These are phyloP conservation scores for Dactylellina drechsleri DNA, from an alignment of 2,329 filamentous ascomycete genomes.

Conservation along the genomic window DNA sequence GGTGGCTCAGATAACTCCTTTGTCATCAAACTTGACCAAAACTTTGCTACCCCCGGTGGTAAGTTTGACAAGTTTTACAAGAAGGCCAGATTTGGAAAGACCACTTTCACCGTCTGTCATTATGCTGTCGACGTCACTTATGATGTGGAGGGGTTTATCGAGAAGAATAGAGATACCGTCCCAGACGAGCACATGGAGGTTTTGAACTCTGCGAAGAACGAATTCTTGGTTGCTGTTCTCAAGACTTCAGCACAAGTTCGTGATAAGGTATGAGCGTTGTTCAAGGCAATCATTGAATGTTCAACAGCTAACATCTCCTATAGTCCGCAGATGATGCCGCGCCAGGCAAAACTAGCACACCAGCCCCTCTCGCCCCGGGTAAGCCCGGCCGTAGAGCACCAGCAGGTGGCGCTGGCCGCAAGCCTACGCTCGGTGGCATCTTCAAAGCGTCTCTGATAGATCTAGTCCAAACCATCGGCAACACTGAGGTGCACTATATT, in stretches of 20 bases:
- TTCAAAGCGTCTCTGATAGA: conserved; percentile 99
- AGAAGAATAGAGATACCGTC: conserved; percentile 98
- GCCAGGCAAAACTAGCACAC: conserved; percentile 61
- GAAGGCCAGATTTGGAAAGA: conserved; percentile 97
- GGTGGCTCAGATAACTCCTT: conserved; percentile 99
- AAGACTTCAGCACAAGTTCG: conserved; percentile 85
- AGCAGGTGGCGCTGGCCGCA: conserved; percentile 90
- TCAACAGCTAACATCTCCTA: conserved; percentile 5
- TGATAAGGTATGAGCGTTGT: conserved; percentile 72
- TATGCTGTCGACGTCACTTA: conserved; percentile 98
- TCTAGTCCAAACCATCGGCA: conserved; percentile 97
- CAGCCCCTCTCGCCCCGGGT: conserved; percentile 77
- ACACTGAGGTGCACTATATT: conserved; percentile 98
- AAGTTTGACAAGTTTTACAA: conserved; percentile 95
- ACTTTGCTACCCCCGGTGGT: conserved; percentile 76
- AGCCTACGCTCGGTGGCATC: conserved; percentile 95
- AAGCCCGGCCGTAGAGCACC: conserved; percentile 79
- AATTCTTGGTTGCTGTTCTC: conserved; percentile 84
- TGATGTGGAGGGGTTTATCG: conserved; percentile 98
- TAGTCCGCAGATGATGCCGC: conserved; percentile 45
- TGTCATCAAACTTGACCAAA: conserved; percentile 93
- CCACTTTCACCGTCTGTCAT: conserved; percentile 96
- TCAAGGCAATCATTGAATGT: conserved; percentile 56
- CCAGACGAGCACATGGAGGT: conserved; percentile 98
- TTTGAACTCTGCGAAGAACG: conserved; percentile 82